phyloP scores from a whole-genome alignment of 768 basidiomycete genomes.

The Mycena vitilis region DNA sequence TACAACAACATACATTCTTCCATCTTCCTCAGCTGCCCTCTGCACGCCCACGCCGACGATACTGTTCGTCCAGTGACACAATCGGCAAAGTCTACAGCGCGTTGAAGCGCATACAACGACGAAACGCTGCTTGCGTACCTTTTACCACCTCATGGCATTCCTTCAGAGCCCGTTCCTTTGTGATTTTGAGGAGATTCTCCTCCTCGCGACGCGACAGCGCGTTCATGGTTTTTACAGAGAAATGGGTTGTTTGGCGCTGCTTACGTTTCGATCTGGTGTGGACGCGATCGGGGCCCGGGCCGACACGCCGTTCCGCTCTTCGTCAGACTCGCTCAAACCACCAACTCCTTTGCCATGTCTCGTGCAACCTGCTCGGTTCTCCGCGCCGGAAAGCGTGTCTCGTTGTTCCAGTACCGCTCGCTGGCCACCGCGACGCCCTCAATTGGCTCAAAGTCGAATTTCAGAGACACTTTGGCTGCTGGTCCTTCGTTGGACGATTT shows the following conservation, averaged over 20 bases:
- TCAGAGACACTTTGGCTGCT: conserved; percentile 63
- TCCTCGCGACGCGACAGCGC: conserved; percentile 90
- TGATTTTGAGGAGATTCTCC: conserved; percentile 84
- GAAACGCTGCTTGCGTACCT: conserved; percentile 54
- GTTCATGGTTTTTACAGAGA: conserved; percentile 64
- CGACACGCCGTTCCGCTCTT: background rate
- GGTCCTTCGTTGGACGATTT: conserved; percentile 89
- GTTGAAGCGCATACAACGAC: conserved; percentile 8
- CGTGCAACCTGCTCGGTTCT: conserved; percentile 21
- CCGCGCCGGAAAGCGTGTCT: conserved; percentile 30
- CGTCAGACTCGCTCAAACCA: background rate
- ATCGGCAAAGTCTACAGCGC: conserved; percentile 78
- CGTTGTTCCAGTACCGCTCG: conserved; percentile 48
- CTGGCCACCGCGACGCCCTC: conserved; percentile 60
- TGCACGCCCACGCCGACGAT: conserved; percentile 89
- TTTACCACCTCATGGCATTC: conserved; percentile 83
- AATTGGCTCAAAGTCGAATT: conserved; percentile 51
- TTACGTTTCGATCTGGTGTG: background rate
- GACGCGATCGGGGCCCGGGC: conserved; percentile 10
- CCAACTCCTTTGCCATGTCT: conserved; percentile 11
- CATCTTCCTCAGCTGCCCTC: conserved; percentile 71
- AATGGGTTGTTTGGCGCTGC: conserved; percentile 17
- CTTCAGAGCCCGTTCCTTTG: conserved; percentile 81
- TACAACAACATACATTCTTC: conserved; percentile 85
- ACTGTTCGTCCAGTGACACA: conserved; percentile 85